Evolutionary conservation across 2,329 filamentous ascomycete genomes (phyloP).

Genomic region (Fusarium xyrophilum): DNA sequence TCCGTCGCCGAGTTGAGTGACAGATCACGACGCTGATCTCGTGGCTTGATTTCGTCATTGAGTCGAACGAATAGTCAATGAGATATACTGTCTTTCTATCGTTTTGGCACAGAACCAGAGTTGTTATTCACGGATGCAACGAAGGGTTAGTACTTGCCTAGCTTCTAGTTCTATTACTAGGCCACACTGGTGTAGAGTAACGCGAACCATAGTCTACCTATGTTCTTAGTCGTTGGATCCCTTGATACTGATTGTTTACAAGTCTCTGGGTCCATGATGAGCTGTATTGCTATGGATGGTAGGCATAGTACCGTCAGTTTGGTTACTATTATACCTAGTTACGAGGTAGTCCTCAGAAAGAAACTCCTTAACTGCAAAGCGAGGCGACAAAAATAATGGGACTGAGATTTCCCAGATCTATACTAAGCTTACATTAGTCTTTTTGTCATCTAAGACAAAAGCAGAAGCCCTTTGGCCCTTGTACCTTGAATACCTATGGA

Average conservation of each 20-base stretch:
- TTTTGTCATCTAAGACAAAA: neutral
- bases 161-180: neutral
- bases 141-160: neutral
- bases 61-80: neutral
- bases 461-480: neutral
- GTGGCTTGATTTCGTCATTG: neutral
- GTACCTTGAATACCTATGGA: neutral
- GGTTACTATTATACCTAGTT: neutral
- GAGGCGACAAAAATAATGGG: neutral
- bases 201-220: neutral
- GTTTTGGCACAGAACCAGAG: neutral
- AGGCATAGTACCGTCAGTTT: neutral
- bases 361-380: neutral
- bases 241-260: neutral
- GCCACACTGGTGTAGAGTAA: neutral
- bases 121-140: neutral
- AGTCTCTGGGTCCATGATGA: neutral
- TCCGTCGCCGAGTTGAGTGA: neutral
- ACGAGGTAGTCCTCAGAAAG: neutral
- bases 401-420: no score
- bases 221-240: neutral
- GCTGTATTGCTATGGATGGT: neutral
- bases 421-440: neutral
- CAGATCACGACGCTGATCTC: neutral
- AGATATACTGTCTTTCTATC: neutral